These are phyloP conservation scores for Eimeria acervulina DNA, from an alignment of 169 alveolate species.

Conservation along the genomic window DNA sequence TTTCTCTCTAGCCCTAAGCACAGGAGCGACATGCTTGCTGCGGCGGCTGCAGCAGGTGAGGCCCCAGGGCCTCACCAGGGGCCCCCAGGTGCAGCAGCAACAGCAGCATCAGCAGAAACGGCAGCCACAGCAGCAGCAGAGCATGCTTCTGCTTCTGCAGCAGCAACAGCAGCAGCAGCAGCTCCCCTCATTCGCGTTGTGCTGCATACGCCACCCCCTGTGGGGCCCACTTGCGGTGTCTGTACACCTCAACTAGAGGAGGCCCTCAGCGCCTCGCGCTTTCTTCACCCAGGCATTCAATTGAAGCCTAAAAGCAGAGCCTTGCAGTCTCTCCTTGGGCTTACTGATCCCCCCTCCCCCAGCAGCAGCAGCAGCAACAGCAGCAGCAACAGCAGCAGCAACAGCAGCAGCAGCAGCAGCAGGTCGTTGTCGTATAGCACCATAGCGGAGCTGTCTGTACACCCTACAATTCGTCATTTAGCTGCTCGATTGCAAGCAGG, in stretches of 20 bases:
- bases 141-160: no score
- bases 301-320: not conserved
- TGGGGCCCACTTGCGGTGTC: not conserved
- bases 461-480: conserved; percentile 23
- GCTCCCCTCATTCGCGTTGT: not conserved
- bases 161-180: conserved; percentile 13
- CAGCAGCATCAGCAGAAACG: conserved; percentile 20
- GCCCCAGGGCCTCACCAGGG: not conserved
- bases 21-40: no score
- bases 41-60: no score
- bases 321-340: not conserved
- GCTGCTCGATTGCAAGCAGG: conserved; percentile 84
- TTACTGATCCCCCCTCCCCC: not conserved
- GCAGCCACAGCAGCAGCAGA: no score
- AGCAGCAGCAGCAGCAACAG: not conserved
- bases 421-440: not conserved
- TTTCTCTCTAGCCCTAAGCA: no score
- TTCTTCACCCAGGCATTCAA: not conserved
- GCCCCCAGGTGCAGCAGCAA: conserved; percentile 14
- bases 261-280: not conserved
- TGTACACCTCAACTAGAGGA: not conserved
- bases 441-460: conserved; percentile 33
- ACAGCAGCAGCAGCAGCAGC: not conserved
- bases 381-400: not conserved
- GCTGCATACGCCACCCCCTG: not conserved